Conservation (phyloP, 768 basidiomycete species). For the Auriscalpium orientale region DNA sequence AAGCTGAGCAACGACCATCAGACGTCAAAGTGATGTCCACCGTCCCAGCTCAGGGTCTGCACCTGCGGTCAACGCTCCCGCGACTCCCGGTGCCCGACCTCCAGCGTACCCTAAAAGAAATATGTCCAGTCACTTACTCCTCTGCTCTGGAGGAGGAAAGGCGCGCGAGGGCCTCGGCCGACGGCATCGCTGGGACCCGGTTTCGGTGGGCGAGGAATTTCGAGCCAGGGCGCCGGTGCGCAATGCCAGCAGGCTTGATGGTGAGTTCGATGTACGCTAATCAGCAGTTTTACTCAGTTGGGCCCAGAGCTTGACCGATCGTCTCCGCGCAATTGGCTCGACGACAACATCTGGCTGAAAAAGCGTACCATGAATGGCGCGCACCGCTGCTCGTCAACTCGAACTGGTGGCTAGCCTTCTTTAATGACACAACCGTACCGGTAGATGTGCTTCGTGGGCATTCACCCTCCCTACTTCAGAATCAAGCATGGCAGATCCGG, state of each 20-base stretch:
- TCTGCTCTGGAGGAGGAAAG: constrained; percentile 69
- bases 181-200: constrained; percentile 45
- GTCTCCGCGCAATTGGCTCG: constrained; percentile 89
- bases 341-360: constrained; percentile 90
- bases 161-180: constrained; percentile 44
- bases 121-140: constrained; percentile 79
- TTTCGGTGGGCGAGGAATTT: constrained; percentile 62
- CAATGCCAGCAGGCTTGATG: constrained; percentile 68
- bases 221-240: constrained; percentile 57
- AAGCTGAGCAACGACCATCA: too few relatives aligned
- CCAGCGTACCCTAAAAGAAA: constrained; percentile 59
- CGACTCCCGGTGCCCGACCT: constrained; percentile 82
- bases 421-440: constrained; percentile 64
- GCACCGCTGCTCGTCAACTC: constrained; percentile 82
- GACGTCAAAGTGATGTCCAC: too few relatives aligned
- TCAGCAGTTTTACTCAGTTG: constrained; percentile 4
- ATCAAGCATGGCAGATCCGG: constrained; percentile 81
- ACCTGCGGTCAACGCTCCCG: constrained; percentile 31
- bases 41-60: too few relatives aligned
- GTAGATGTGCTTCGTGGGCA: constrained; percentile 21
- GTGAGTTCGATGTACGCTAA: constrained; percentile 28
- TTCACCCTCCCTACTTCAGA: constrained; percentile 15
- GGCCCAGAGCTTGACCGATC: constrained; percentile 59
- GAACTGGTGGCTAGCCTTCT: constrained; percentile 93
- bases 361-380: constrained; percentile 84